These are phyloP conservation scores for Spencermartinsiella ligniputridi DNA, from an alignment of 1,139 yeast species.

Conservation along the genomic window DNA sequence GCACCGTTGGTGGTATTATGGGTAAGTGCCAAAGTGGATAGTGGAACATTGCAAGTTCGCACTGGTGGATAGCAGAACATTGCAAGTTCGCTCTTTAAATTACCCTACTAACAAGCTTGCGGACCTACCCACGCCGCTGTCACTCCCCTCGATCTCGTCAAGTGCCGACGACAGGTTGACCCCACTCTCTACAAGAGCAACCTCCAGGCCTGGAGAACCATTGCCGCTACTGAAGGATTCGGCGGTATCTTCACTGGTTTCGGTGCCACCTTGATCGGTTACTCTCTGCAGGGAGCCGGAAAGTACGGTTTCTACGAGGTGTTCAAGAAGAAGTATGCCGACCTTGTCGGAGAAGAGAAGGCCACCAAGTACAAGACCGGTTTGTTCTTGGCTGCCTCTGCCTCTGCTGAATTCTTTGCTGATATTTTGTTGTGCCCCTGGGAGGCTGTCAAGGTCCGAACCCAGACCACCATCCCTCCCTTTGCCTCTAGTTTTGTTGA, in stretches of 20 bases:
- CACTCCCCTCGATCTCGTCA: conserved; percentile 88
- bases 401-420: conserved; percentile 89
- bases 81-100: conserved; percentile 6
- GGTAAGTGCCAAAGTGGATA: conserved; percentile 32
- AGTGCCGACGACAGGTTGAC: conserved; percentile 87
- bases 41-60: conserved; percentile 5
- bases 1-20: conserved; percentile 81
- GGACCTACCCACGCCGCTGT: conserved; percentile 94
- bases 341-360: conserved; percentile 58
- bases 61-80: background rate
- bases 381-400: conserved; percentile 77
- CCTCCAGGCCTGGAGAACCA: conserved; percentile 70
- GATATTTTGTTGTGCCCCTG: conserved; percentile 86
- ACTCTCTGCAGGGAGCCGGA: conserved; percentile 93
- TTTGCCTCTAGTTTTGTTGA: conserved; percentile 57
- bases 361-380: conserved; percentile 67
- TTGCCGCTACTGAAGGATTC: conserved; percentile 65
- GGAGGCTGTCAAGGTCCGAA: conserved; percentile 88
- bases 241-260: conserved; percentile 78
- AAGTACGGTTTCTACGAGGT: conserved; percentile 91
- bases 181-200: conserved; percentile 67
- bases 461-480: conserved; percentile 90
- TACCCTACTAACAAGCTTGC: conserved; percentile 61
- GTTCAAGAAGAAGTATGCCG: conserved; percentile 74
- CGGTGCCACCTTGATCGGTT: conserved; percentile 88